Conservation (phyloP, 2,329 filamentous ascomycete species). For the Fusarium oxysporum region DNA sequence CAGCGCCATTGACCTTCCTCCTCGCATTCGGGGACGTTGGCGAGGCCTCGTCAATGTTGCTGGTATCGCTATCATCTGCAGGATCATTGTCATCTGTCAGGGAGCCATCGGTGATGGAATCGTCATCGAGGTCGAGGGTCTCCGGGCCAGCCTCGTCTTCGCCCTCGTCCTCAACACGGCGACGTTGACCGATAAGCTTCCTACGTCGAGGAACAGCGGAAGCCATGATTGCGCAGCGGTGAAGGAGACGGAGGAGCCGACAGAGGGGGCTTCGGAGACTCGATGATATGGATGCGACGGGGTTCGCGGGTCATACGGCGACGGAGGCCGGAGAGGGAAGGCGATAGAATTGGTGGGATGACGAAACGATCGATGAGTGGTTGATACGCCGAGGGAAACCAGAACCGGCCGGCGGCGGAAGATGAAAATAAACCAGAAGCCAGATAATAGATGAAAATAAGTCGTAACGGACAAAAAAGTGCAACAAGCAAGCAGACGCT, state of each 20-base stretch:
- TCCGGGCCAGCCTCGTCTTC: conserved; percentile 73
- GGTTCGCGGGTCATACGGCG: conserved; percentile 47
- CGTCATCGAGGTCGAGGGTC: conserved; percentile 70
- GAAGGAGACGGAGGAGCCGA: conserved; percentile 46
- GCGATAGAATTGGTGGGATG: conserved; percentile 22
- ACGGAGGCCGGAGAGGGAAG: conserved; percentile 30
- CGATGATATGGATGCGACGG: conserved; percentile 42
- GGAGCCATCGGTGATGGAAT: conserved; percentile 74
- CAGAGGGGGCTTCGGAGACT: conserved; percentile 48
- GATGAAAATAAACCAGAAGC: conserved; percentile 34
- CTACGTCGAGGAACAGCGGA: conserved; percentile 64
- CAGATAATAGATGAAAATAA: conserved; percentile 37
- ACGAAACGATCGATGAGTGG: conserved; percentile 36
- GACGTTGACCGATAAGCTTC: conserved; percentile 74
- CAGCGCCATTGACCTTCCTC: conserved; percentile 57
- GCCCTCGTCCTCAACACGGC: conserved; percentile 76
- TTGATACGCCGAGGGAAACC: conserved; percentile 33
- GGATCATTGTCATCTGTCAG: conserved; percentile 71
- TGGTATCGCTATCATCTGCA: conserved; percentile 72
- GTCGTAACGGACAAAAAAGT: conserved; percentile 27
- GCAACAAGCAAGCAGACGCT: conserved; percentile 42
- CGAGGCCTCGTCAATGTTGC: conserved; percentile 68
- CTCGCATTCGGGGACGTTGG: conserved; percentile 59
- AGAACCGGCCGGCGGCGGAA: conserved; percentile 46
- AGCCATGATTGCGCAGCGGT: conserved; percentile 49